A percentile compares a stretch with the other conserved stretches of the same genome.
These are phyloP conservation scores for Carex cristatella DNA, from an alignment of 176 grass and related monocot genomes.

Conservation along the genomic window DNA sequence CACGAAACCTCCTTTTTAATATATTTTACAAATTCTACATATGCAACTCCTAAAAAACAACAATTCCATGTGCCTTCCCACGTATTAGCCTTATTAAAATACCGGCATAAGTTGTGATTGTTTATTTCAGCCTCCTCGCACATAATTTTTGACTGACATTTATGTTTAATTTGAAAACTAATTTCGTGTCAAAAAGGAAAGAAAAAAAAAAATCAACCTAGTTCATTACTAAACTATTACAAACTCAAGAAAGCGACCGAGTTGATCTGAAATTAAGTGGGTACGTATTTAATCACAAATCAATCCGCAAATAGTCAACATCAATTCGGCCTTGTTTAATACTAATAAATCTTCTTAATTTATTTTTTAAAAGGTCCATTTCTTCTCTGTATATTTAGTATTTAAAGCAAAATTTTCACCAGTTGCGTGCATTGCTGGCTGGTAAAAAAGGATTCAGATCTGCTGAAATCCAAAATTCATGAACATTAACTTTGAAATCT, in stretches of 20 bases:
- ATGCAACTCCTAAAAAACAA: background rate
- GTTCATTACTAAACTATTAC: background rate
- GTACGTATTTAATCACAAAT: background rate
- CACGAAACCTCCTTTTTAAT: constrained; percentile 11
- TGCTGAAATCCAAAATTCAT: too few species aligned
- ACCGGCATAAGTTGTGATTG: background rate
- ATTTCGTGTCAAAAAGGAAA: background rate
- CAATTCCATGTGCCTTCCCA: constrained; percentile 14
- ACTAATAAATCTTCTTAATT: too few species aligned
- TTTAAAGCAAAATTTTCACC: background rate
- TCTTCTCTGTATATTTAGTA: background rate
- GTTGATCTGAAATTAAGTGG: background rate
- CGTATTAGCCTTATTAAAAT: background rate
- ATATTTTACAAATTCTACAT: constrained; percentile 14
- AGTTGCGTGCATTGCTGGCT: background rate
- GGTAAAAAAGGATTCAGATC: background rate
- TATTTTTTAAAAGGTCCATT: background rate
- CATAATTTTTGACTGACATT: background rate
- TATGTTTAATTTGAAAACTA: background rate
- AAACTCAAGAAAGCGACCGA: background rate
- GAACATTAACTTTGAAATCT: too few species aligned
- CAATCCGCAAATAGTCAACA: background rate
- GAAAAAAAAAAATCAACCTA: background rate
- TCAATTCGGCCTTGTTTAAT: background rate
- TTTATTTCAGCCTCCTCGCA: background rate